Percentiles rank a stretch among this genome's conserved stretches.
Conservation (phyloP, 768 basidiomycete species). For the Goffeauzyma gilvescens region DNA sequence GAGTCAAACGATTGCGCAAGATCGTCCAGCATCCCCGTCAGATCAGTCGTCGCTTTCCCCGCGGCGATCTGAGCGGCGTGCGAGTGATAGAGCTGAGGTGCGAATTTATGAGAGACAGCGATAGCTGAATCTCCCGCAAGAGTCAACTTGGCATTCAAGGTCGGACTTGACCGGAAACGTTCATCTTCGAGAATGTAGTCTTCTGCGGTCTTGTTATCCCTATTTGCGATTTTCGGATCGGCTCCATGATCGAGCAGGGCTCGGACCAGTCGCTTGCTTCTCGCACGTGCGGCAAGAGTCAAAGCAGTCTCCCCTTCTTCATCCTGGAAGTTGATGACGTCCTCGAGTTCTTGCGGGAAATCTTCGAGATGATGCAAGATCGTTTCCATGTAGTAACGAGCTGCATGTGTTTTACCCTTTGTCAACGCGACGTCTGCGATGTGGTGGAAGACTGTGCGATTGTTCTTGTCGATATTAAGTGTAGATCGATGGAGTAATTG, state of each 20-base stretch:
- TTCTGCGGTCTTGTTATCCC: constrained; percentile 89
- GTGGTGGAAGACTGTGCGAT: constrained; percentile 94
- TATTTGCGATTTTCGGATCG: constrained; percentile 81
- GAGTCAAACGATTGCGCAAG: constrained; percentile 78
- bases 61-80: constrained; percentile 67
- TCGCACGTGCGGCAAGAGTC: constrained; percentile 85
- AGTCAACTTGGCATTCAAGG: constrained; percentile 40
- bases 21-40: constrained; percentile 66
- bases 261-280: constrained; percentile 87
- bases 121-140: not conserved
- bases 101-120: constrained; percentile 3
- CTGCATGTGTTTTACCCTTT: constrained; percentile 92
- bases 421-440: constrained; percentile 93
- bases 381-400: constrained; percentile 97
- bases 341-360: constrained; percentile 86
- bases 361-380: constrained; percentile 68
- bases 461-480: constrained; percentile 92
- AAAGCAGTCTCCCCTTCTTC: constrained; percentile 96
- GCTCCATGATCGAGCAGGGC: constrained; percentile 89
- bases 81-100: constrained; percentile 62
- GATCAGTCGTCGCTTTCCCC: constrained; percentile 64
- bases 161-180: constrained; percentile 78
- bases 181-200: constrained; percentile 99
- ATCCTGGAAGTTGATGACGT: constrained; percentile 97
- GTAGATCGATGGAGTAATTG: constrained; percentile 94